These are phyloP conservation scores for Tricholoma sp. DNA, from an alignment of 768 basidiomycete genomes.

Conservation along the genomic window DNA sequence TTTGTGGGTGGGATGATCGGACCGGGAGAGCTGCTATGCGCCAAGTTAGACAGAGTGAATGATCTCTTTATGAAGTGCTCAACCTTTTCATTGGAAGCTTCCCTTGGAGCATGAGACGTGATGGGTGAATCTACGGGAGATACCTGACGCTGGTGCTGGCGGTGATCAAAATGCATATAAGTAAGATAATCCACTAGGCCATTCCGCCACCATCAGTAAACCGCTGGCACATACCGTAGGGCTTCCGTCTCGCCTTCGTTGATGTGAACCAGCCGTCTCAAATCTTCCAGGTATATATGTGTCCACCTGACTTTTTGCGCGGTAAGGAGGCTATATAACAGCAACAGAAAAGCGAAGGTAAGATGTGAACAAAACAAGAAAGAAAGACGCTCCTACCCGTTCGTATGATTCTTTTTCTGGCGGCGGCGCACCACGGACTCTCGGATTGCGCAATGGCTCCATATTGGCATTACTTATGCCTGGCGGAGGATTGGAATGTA, in stretches of 20 bases:
- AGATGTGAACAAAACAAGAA: too few species aligned
- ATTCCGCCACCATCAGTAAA: not conserved
- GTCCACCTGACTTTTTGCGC: conserved; percentile 6
- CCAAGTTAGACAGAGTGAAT: not conserved
- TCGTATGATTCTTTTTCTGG: conserved; percentile 23
- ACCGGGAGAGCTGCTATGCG: conserved; percentile 2
- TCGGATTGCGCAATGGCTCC: conserved; percentile 8
- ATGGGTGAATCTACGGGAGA: not conserved
- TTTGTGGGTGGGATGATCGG: not conserved
- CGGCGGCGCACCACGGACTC: conserved; percentile 15
- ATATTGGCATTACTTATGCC: conserved; percentile 8
- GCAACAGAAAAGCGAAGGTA: not conserved
- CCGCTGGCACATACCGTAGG: conserved; percentile 11
- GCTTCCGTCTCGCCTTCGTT: conserved; percentile 8
- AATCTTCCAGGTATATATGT: conserved; percentile 11
- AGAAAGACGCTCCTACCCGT: conserved; percentile 12
- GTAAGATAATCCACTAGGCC: not conserved
- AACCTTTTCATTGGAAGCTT: not conserved
- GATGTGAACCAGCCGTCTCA: conserved; percentile 3
- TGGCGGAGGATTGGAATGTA: conserved; percentile 1
- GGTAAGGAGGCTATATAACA: conserved; percentile 8
- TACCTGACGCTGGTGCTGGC: not conserved
- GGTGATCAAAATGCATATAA: conserved; percentile 6
- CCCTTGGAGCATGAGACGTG: not conserved
- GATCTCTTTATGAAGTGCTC: not conserved